Base-by-base conservation (phyloP, 495 filamentous ascomycete species). In the Hypoxylon perforatum region DNA sequence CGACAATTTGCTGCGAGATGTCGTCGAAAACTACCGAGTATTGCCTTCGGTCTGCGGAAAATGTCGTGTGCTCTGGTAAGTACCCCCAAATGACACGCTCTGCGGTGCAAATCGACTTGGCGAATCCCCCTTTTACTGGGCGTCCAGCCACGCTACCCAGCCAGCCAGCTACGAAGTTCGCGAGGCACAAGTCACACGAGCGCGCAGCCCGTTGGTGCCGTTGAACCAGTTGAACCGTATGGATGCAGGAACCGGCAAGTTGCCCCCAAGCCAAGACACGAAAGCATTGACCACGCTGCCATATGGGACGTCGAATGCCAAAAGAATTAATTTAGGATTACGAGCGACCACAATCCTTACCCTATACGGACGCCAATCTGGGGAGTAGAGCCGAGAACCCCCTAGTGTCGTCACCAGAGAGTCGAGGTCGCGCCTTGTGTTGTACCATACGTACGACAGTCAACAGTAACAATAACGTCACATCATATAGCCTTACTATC, bases 311-410 rank as follows among this genome's bases (percentile, higher is more conserved):
- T 44, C 17, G 23, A 42, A 42, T 33, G 50, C 44, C 44, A 54
- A 48, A 58, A 61, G 54, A 51, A 57, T 69, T 56, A 61, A 65
- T 47, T 64, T 61, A 41, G 64, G 61, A 69, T 69, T 69, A 69
- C 57, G 66, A 69, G 66, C 61, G 28, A 53, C 66, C 38, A 65
- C 22, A 22, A n/a, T 30, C 28, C 15, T 63, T 69, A 15, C 66
- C 66, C 22, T 44, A 35, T 69, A 61, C 17, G 61, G 66, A 53
- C 57, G 18, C 66, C 52, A 69, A 65, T 65, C 61, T 60, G 66
- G 61, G 61, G 66, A 65, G 61, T 69, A 65, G 38, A 69, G 56
- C 66, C 66, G 61, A 69, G 56, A 65, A 54, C 25, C 22, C 44
- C 59, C 50, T 67, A 47, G 54, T 63, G 60, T 55, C 51, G 44